Evolutionary conservation across 768 basidiomycete species (phyloP).

Genomic region (Termitomyces sp.): DNA sequence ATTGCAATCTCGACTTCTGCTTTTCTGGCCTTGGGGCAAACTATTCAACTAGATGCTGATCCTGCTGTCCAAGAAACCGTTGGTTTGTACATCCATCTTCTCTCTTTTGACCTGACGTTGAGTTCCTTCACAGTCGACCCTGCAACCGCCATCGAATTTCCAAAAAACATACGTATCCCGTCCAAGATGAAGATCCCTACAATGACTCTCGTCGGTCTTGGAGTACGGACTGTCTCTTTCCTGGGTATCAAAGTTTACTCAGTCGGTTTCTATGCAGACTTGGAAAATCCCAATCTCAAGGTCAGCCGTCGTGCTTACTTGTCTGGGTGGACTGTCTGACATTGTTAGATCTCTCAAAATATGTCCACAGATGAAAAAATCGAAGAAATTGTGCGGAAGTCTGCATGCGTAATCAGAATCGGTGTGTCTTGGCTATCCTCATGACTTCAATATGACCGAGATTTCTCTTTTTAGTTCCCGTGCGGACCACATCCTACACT

Average conservation of each 20-base stretch:
- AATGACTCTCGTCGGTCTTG: constrained; percentile 75
- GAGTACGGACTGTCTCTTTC: constrained; percentile 88
- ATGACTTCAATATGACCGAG: background rate
- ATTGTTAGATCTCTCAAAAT: constrained; percentile 44
- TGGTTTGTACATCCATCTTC: constrained; percentile 3
- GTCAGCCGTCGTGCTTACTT: constrained; percentile 29
- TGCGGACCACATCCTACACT: constrained; percentile 69
- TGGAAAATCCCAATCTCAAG: constrained; percentile 58
- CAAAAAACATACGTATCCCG: constrained; percentile 58
- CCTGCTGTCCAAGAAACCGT: background rate
- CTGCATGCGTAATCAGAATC: constrained; percentile 73
- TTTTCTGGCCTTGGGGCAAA: constrained; percentile 1
- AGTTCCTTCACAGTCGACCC: constrained; percentile 53
- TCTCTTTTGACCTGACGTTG: background rate
- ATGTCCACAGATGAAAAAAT: constrained; percentile 71
- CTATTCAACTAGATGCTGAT: constrained; percentile 14
- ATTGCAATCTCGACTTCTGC: constrained; percentile 5
- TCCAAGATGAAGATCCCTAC: constrained; percentile 59
- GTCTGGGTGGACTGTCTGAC: background rate
- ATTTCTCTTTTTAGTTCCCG: constrained; percentile 54
- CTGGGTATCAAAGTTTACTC: constrained; percentile 86
- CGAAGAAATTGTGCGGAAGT: constrained; percentile 59
- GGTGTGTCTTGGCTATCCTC: constrained; percentile 32
- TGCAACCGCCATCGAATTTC: constrained; percentile 72
- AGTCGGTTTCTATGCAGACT: constrained; percentile 86